Conservation (phyloP, 225 moss, liverwort and hornwort species). For the Sphagnum contortum region DNA sequence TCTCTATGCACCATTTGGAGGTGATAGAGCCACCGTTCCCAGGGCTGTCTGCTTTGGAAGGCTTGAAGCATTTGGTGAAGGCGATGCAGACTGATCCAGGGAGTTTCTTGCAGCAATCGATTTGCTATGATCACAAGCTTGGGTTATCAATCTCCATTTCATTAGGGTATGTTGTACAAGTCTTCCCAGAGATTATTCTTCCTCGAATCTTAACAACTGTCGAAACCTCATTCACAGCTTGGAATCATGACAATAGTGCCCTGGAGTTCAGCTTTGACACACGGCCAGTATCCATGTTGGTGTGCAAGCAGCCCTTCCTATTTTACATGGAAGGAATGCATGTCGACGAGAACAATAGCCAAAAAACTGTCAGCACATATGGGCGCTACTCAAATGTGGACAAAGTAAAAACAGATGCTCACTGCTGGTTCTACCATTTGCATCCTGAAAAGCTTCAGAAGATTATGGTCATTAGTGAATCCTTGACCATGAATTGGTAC, state of each 20-base stretch:
- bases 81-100: slow-evolving; percentile 82
- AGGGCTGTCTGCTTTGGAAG: slow-evolving; percentile 59
- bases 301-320: slow-evolving; percentile 70
- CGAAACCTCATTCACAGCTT: slow-evolving; percentile 77
- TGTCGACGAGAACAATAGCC: slow-evolving; percentile 23
- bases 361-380: slow-evolving; percentile 46
- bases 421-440: slow-evolving; percentile 71
- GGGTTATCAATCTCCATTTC: slow-evolving; percentile 81
- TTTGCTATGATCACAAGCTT: slow-evolving; percentile 63
- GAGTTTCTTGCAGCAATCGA: slow-evolving; percentile 82
- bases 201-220: slow-evolving; percentile 60
- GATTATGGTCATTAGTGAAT: slow-evolving; percentile 65
- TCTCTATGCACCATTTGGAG: slow-evolving; percentile 94
- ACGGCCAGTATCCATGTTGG: slow-evolving; percentile 41
- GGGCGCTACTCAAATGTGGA: slow-evolving; percentile 61
- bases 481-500: slow-evolving; percentile 50
- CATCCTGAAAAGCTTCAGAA: slow-evolving; percentile 46
- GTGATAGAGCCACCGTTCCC: slow-evolving; percentile 77
- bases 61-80: slow-evolving; percentile 48
- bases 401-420: slow-evolving; percentile 50
- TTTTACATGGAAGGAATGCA: slow-evolving; percentile 77
- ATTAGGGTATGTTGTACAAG: slow-evolving; percentile 55
- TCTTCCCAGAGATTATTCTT: slow-evolving; percentile 68
- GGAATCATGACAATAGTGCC: slow-evolving; percentile 51
- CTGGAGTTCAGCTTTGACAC: slow-evolving; percentile 84